phyloP scores from a whole-genome alignment of 306 rosid species.

The Medicago arabica region DNA sequence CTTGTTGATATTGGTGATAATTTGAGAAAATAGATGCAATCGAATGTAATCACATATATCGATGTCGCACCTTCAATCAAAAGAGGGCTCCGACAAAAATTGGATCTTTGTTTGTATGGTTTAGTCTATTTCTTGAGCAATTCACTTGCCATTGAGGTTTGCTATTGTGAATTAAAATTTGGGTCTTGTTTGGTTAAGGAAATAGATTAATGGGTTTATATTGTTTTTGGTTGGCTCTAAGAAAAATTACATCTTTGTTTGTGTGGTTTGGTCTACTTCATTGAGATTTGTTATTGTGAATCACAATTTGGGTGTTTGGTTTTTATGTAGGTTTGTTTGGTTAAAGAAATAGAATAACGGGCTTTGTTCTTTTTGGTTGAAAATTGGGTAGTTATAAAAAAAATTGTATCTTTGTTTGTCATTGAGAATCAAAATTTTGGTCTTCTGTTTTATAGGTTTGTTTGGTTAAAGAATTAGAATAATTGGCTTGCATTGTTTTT shows the following conservation, averaged over 20 bases:
- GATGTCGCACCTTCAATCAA: no score
- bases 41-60: no score
- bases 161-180: constrained; percentile 21
- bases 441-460: background rate
- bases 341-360: background rate
- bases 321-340: background rate
- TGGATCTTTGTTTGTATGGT: constrained; percentile 39
- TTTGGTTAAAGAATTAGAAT: background rate
- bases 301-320: constrained; percentile 1
- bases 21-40: no score
- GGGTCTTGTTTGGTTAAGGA: background rate
- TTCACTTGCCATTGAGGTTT: constrained; percentile 85
- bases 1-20: no score
- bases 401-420: constrained; percentile 10
- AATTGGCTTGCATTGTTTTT: background rate
- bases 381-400: background rate
- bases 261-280: constrained; percentile 80
- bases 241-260: no score
- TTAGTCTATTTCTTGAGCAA: constrained; percentile 61
- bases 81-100: background rate
- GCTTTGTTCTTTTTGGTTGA: background rate
- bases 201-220: no score
- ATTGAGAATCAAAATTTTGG: background rate
- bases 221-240: background rate
- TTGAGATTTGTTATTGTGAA: constrained; percentile 63